These are phyloP conservation scores for Sporothrix pallida DNA, from an alignment of 2,329 filamentous ascomycete genomes.

Conservation along the genomic window DNA sequence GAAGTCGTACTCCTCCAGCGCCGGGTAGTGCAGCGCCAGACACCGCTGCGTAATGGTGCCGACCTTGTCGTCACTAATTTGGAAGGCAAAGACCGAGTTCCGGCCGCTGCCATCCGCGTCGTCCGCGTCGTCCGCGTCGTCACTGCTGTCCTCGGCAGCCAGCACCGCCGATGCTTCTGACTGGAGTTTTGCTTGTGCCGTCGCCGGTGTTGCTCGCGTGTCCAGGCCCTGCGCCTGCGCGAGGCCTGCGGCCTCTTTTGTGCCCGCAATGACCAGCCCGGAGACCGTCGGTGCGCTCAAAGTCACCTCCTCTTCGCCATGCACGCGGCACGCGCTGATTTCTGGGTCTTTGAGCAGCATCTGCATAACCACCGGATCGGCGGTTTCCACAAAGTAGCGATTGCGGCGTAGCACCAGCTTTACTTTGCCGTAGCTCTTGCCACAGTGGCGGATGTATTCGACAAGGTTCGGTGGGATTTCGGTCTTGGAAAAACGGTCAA, in stretches of 20 bases:
- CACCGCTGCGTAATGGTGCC: slow-evolving; percentile 90
- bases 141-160: not conserved
- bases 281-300: slow-evolving; percentile 83
- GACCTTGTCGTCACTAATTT: slow-evolving; percentile 81
- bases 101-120: slow-evolving; percentile 77
- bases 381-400: slow-evolving; percentile 85
- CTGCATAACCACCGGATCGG: slow-evolving; percentile 84
- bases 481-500: slow-evolving; percentile 89
- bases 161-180: not conserved
- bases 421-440: slow-evolving; percentile 90
- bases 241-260: slow-evolving; percentile 87
- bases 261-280: slow-evolving; percentile 89
- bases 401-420: slow-evolving; percentile 90
- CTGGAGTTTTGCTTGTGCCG: not conserved
- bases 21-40: slow-evolving; percentile 81
- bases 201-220: not conserved
- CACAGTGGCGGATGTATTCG: slow-evolving; percentile 77
- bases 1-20: slow-evolving; percentile 97
- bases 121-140: slow-evolving; percentile 83
- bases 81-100: slow-evolving; percentile 68
- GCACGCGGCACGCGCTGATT: slow-evolving; percentile 79
- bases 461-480: slow-evolving; percentile 63
- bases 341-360: slow-evolving; percentile 82
- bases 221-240: slow-evolving; percentile 66
- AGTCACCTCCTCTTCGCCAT: slow-evolving; percentile 69